Conservation (phyloP, 176 grass and related monocot genomes). For the Oryza brachyantha region DNA sequence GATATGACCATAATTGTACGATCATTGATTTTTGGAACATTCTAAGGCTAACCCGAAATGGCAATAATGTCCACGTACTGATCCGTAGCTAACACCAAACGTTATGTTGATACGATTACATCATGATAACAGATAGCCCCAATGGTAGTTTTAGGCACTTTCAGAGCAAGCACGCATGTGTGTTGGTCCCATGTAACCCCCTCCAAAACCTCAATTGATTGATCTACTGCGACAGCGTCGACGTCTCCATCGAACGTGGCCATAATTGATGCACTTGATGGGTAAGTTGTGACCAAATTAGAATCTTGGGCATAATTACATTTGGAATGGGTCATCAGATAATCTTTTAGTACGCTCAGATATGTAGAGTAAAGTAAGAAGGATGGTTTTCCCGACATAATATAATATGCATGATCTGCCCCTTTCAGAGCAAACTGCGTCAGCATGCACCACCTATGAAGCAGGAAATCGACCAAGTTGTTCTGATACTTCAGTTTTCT, state of each 20-base stretch:
- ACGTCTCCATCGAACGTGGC: not conserved
- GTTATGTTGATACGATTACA: not conserved
- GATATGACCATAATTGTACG: not conserved
- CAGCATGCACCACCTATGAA: not conserved
- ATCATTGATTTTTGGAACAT: conserved; percentile 29
- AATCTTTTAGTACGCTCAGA: too few species aligned
- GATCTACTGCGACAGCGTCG: not conserved
- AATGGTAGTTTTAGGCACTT: not conserved
- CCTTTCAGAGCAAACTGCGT: too few species aligned
- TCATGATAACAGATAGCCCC: not conserved
- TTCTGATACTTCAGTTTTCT: not conserved
- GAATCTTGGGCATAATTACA: not conserved
- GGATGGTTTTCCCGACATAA: too few species aligned
- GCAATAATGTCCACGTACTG: not conserved
- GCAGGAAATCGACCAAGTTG: not conserved
- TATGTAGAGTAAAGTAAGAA: too few species aligned
- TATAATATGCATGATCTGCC: too few species aligned
- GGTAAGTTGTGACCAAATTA: not conserved
- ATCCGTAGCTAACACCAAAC: not conserved
- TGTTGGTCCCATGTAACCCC: not conserved
- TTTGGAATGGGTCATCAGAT: not conserved
- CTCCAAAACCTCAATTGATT: not conserved
- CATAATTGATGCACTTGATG: not conserved
- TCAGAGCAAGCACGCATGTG: too few species aligned
- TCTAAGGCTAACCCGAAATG: not conserved